These are phyloP conservation scores for Kodamaea arcana DNA, from an alignment of 1,139 yeast genomes.

Conservation along the genomic window DNA sequence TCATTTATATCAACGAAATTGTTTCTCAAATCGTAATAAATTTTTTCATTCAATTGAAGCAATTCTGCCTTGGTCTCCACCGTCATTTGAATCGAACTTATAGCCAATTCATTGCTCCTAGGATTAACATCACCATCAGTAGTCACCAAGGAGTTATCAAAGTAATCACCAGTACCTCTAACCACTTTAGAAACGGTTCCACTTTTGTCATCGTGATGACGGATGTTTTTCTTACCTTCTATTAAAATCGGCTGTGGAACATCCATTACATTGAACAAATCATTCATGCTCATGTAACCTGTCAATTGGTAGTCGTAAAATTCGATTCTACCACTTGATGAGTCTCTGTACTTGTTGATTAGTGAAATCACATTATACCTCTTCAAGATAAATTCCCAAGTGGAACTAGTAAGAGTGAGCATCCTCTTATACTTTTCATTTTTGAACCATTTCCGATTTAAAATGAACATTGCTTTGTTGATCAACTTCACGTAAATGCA, in stretches of 20 bases:
- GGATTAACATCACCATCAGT: slow-evolving; percentile 4
- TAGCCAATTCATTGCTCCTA: slow-evolving; percentile 9
- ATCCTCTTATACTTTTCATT: slow-evolving; percentile 46
- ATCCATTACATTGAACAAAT: slow-evolving; percentile 40
- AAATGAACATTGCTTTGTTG: slow-evolving; percentile 40
- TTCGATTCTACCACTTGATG: slow-evolving; percentile 24
- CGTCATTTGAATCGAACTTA: slow-evolving; percentile 8
- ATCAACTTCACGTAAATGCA: slow-evolving; percentile 36
- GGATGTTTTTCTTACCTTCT: slow-evolving; percentile 6
- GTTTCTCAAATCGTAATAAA: slow-evolving; percentile 39
- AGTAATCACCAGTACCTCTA: slow-evolving; percentile 2
- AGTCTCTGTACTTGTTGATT: slow-evolving; percentile 26
- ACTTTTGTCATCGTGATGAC: not conserved
- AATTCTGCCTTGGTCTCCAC: slow-evolving; percentile 22
- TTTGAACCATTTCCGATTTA: slow-evolving; percentile 45
- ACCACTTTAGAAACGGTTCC: not conserved
- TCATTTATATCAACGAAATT: slow-evolving; percentile 45
- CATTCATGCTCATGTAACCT: slow-evolving; percentile 38
- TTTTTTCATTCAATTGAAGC: slow-evolving; percentile 34
- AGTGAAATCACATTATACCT: slow-evolving; percentile 28
- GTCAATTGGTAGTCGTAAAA: slow-evolving; percentile 41
- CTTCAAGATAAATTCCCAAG: slow-evolving; percentile 44
- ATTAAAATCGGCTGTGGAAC: slow-evolving; percentile 36
- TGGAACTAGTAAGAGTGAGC: slow-evolving; percentile 39
- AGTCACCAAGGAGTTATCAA: slow-evolving; percentile 3